Base-by-base conservation (phyloP, 2,329 filamentous ascomycete species). In the Chaetomium sp. region DNA sequence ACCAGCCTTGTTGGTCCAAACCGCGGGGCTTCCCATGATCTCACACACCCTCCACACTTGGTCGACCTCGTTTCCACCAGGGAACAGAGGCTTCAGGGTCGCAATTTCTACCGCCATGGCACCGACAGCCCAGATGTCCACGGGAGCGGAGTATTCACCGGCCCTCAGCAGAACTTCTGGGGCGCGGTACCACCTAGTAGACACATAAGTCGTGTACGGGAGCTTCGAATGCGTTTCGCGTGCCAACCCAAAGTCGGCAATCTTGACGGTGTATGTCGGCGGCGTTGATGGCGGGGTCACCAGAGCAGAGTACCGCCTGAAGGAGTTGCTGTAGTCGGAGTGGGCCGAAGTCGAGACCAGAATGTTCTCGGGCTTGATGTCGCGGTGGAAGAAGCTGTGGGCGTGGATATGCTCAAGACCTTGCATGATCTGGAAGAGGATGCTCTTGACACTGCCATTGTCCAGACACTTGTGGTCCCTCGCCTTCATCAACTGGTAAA, bases 361-460 rank as follows among this genome's bases (percentile, higher is more conserved):
- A 58, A 99, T 99, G 72, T 99, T 99, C 72, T 99, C 94, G 38
- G 94, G 94, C 72, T 99, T 99, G 74, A 99, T 97, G 69, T 99
- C 94, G 67, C 94, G 90, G 72, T 99, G 94, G 75, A 99, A 99
- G 76, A 99, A 99, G 70, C 89, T 84, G 74, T 97, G 90, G 40
- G 91, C 88, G 74, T 99, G 94, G 57, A 99, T 97, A 71, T 99
- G 94, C 70, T 99, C 91, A 34, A 99, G 80, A 53, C 94, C 94
- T 52, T 90, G 88, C 75, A 99, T 86, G 66, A 99, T 99, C 75
- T 99, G 94, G 73, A 89, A 96, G 40, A 99, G 79, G 60, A 99
- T 95, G 76, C 92, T 97, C 79, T 99, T 97, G 59, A 99, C 94
- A 66, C 89, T 95, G 59, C 81, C 83, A 53, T 88, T 88, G 67